A percentile compares a stretch with the other conserved stretches of the same genome.
phyloP scores from a whole-genome alignment of 164 flowering plant species.

The Magnolia officinalis region DNA sequence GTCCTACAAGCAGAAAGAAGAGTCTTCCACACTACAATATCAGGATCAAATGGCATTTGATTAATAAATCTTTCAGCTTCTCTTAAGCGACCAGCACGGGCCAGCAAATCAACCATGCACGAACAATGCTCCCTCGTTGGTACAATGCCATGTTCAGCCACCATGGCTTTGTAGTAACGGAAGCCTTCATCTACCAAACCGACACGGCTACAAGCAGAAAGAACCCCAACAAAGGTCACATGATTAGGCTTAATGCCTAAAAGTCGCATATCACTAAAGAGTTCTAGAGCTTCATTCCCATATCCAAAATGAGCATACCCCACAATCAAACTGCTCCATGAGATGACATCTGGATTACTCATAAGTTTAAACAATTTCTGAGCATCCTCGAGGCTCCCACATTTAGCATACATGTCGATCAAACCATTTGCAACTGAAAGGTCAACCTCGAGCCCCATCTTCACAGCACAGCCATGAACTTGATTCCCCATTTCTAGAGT shows the following conservation, averaged over 20 bases:
- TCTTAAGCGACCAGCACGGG: constrained; percentile 49
- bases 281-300: constrained; percentile 50
- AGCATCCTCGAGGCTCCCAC: constrained; percentile 49
- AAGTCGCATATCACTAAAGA: constrained; percentile 44
- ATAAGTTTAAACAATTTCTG: constrained; percentile 37
- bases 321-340: constrained; percentile 66
- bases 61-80: constrained; percentile 58
- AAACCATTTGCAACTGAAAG: constrained; percentile 42
- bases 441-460: constrained; percentile 39
- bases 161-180: constrained; percentile 42
- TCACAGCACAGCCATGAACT: constrained; percentile 38
- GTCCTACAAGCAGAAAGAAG: constrained; percentile 62
- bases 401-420: constrained; percentile 66
- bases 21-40: constrained; percentile 57
- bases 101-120: constrained; percentile 62
- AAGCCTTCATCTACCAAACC: constrained; percentile 64
- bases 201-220: constrained; percentile 68
- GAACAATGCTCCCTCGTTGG: constrained; percentile 66
- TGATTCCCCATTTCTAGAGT: constrained; percentile 51
- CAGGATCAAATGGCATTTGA: constrained; percentile 51
- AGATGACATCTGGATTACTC: constrained; percentile 48
- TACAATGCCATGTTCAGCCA: constrained; percentile 38
- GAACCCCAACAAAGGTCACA: constrained; percentile 60
- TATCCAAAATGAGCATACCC: constrained; percentile 63
- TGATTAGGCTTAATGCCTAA: constrained; percentile 49